Percentiles rank a stretch among this genome's conserved stretches.
Evolutionary conservation across 2,329 filamentous ascomycete species (phyloP).

Genomic region (Hymenoscyphus occultus): DNA sequence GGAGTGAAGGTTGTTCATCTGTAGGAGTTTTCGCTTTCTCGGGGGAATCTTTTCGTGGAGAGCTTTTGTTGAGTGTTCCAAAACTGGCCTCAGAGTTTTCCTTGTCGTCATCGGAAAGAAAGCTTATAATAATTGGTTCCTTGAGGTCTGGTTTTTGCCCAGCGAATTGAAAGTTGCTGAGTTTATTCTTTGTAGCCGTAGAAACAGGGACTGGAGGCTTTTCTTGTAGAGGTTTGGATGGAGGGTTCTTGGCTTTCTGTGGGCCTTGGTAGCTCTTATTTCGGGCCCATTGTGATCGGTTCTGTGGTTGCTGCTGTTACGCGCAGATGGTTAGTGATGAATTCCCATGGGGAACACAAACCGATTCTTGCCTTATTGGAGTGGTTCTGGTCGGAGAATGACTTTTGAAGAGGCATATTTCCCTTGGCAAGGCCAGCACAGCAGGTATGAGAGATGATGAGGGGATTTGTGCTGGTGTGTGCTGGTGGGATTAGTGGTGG

Average conservation of each 20-base stretch:
- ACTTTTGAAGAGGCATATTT: slow-evolving; percentile 38
- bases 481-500: not conserved
- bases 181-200: slow-evolving; percentile 57
- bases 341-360: not conserved
- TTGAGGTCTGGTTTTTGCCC: slow-evolving; percentile 26
- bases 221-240: slow-evolving; percentile 30
- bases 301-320: slow-evolving; percentile 21
- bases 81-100: slow-evolving; percentile 15
- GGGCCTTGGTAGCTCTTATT: slow-evolving; percentile 35
- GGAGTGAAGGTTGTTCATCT: slow-evolving; percentile 18
- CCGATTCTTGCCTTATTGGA: slow-evolving; percentile 25
- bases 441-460: not conserved
- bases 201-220: slow-evolving; percentile 41
- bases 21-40: not conserved
- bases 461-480: not conserved
- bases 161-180: slow-evolving; percentile 56
- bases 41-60: not conserved
- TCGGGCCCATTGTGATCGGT: slow-evolving; percentile 30
- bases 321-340: not conserved
- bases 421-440: not conserved
- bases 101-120: slow-evolving; percentile 26
- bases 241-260: slow-evolving; percentile 15
- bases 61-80: not conserved
- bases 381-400: slow-evolving; percentile 38
- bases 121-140: slow-evolving; percentile 23